These are phyloP conservation scores for Plenodomus biglobosus DNA, from an alignment of 2,329 filamentous ascomycete genomes.

Conservation along the genomic window DNA sequence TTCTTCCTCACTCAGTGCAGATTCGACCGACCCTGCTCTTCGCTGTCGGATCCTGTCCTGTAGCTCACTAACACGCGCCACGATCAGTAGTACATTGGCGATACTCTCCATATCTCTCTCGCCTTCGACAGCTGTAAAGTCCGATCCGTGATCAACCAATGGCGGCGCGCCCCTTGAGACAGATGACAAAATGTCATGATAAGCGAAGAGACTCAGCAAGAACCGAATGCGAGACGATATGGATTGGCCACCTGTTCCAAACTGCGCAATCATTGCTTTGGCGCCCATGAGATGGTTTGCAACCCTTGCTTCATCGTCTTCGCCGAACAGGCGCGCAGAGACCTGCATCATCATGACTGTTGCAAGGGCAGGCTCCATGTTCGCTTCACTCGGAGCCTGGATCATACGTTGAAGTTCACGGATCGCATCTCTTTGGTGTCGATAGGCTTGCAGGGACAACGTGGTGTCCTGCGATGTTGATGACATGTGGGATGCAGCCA, in stretches of 20 bases:
- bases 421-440: slow-evolving; percentile 34
- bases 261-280: slow-evolving; percentile 33
- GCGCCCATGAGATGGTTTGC: slow-evolving; percentile 36
- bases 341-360: slow-evolving; percentile 42
- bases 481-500: slow-evolving; percentile 36
- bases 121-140: slow-evolving; percentile 30
- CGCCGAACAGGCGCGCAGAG: slow-evolving; percentile 31
- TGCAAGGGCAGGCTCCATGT: slow-evolving; percentile 28
- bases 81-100: slow-evolving; percentile 27
- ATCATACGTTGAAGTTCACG: slow-evolving; percentile 27
- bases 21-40: slow-evolving; percentile 1
- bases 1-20: slow-evolving; percentile 18
- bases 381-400: slow-evolving; percentile 20
- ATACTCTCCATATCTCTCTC: slow-evolving; percentile 25
- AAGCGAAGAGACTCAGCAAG: slow-evolving; percentile 34
- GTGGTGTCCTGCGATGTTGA: slow-evolving; percentile 21
- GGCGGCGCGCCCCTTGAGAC: slow-evolving; percentile 32
- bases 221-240: slow-evolving; percentile 28
- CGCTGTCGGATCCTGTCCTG: slow-evolving; percentile 24
- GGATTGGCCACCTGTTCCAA: slow-evolving; percentile 8
- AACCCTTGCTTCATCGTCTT: slow-evolving; percentile 28
- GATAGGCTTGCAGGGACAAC: slow-evolving; percentile 28
- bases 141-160: slow-evolving; percentile 20
- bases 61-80: slow-evolving; percentile 31
- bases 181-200: slow-evolving; percentile 38